Evolutionary conservation across 176 grass and related monocot genomes (phyloP), one percentile per base, ranked within the genome.

Genomic region (Pharus latifolius): DNA sequence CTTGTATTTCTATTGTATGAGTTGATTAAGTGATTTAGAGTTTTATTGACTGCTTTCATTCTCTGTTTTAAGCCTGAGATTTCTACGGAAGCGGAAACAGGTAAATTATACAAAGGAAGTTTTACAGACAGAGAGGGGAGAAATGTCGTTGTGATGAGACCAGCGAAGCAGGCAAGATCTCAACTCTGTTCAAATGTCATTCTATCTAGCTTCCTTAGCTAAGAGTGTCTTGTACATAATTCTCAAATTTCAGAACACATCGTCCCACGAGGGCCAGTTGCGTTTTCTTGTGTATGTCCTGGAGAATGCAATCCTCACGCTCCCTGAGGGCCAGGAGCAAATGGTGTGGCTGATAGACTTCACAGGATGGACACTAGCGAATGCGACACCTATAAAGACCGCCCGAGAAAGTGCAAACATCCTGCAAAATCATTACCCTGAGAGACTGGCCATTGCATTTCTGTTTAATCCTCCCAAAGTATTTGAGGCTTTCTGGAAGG

Each of bases 291-390:
- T 86, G 38, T 93, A 93, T 74, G 1, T 84, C 52, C 74, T 98
- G 66, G 95, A 98, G 75, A 93, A 98, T 83, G 95, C 84, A 22
- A 26, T 85, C 6, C 73, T 88, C 56, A 88, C 65, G 67, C 63
- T 93, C 26, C 84, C 89, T 40, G 86, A 93, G 60, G 84, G 72
- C 11, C 89, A 90, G 65, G 89, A 85, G 12, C 91, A 98, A 75
- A 90, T 98, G 78, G 53, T 90, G 48, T 93, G 84, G 86, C 56
- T 98, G 66, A 83, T 98, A 80, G 89, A 98, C 67, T 98, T 98
- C 65, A 90, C 78, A 11, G 87, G 94, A 77, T 93, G 94, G 89
- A 93, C 94, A 59, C 60, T 90, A 27, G 80, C 65, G 26, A 90
- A 92, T 38, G 47, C 81, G 1, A 76, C 69, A 33, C 87, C 89